Evolutionary conservation across 805 yeast species (phyloP), one percentile per base, ranked within the genome.

Genomic region (Yarrowia deformans): DNA sequence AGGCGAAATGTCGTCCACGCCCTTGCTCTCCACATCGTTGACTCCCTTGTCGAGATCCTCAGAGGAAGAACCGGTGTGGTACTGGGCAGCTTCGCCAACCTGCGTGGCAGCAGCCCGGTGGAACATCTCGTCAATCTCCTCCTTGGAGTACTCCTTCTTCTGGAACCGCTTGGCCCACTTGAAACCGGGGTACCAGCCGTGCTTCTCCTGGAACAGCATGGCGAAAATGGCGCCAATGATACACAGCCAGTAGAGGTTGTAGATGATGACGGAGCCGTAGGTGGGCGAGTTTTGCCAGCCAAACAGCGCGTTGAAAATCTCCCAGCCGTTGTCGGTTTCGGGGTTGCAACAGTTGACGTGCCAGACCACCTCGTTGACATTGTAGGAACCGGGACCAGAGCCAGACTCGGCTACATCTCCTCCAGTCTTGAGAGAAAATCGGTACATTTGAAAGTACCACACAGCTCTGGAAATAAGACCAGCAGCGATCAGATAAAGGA

Each of bases 251-350:
- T 94, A 94, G 72, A 89, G 72, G 81, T 92, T 93, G 84, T 94
- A 94, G 61, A 93, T 86, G 68, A 94, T 81, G 70, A 94, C 93
- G 6, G 97, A 91, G 69, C 98, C 97, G 77, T 91, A 85, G 73
- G 97, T 92, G 70, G 97, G 98, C 68, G 97, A 86, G 81, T 94
- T 94, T 82, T 93, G 97, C 99, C 99, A 94, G 72, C 98, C 99
- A 72, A 94, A 83, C 69, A 94, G 79, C 35, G 98, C 91, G 77
- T 94, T 94, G 85, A 94, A 94, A 71, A 94, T 88, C 85, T 93
- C 97, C 98, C 98, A 94, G 82, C 98, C 98, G 74, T 89, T 88
- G 80, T 90, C 94, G 70, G 84, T 83, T 79, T 90, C 93, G 56
- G 98, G 98, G 80, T 93, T 93, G 83, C 98, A 94, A 82, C 98